Conservation (phyloP, 371 early-diverging fungal species). For the Apophysomyces trapeziformis region DNA sequence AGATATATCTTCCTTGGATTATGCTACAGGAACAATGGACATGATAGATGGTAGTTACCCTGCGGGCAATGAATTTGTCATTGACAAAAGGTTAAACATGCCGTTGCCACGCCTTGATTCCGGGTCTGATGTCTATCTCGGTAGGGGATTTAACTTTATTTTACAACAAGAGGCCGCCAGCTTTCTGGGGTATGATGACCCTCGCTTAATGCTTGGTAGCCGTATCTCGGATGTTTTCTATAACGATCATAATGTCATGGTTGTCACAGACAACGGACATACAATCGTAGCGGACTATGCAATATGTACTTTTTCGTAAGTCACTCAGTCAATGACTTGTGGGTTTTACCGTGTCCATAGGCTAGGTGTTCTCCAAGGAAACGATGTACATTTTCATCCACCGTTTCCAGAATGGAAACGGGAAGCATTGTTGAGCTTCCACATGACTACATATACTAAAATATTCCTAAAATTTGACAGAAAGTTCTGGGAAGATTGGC, state of each 20-base stretch:
- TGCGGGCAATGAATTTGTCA: constrained; percentile 48
- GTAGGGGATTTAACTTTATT: constrained; percentile 50
- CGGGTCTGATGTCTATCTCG: not conserved
- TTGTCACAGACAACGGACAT: constrained; percentile 33
- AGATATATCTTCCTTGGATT: constrained; percentile 48
- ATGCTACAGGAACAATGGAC: constrained; percentile 44
- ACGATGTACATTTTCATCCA: constrained; percentile 37
- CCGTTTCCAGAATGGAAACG: constrained; percentile 53
- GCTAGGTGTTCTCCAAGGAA: constrained; percentile 50
- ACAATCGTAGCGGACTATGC: constrained; percentile 45
- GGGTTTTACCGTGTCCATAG: constrained; percentile 15
- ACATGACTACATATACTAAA: constrained; percentile 56
- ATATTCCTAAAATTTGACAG: constrained; percentile 44
- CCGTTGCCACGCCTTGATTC: not conserved
- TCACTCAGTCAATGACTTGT: not conserved
- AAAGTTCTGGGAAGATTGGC: constrained; percentile 53
- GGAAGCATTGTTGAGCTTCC: constrained; percentile 46
- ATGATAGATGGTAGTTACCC: constrained; percentile 37
- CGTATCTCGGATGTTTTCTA: constrained; percentile 38
- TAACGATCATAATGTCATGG: constrained; percentile 29
- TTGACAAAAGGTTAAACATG: constrained; percentile 37
- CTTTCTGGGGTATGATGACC: constrained; percentile 26
- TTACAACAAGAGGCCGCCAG: constrained; percentile 33
- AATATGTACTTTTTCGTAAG: constrained; percentile 56
- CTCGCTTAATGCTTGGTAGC: constrained; percentile 39